Percentiles rank a stretch among this genome's conserved stretches.
Evolutionary conservation across 1,284 basidiomycete species (phyloP).

Genomic region (Ustilago shanxiensis): DNA sequence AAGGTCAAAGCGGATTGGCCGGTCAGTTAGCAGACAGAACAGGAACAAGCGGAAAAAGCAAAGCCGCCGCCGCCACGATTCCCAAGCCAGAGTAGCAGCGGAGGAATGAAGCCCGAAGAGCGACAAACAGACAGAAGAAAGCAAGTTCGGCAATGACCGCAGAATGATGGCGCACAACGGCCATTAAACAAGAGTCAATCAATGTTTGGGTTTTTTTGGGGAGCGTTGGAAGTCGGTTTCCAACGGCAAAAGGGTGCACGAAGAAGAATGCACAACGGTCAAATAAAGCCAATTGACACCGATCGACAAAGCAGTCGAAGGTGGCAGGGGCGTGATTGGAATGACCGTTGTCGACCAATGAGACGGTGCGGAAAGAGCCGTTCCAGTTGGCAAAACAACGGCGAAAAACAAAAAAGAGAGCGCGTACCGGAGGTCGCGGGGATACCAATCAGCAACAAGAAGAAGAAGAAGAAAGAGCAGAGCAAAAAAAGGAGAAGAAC

Average conservation of each 20-base stretch:
- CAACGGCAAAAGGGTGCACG: not conserved
- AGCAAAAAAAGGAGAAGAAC: too few species aligned
- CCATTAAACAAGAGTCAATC: not conserved
- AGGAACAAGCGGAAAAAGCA: constrained; percentile 4
- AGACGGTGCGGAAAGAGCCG: constrained; percentile 37
- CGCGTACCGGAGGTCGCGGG: constrained; percentile 41
- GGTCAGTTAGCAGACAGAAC: not conserved
- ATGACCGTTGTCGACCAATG: constrained; percentile 9
- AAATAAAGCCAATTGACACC: not conserved
- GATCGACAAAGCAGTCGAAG: too few species aligned
- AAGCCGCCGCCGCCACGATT: too few species aligned
- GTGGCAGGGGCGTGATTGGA: too few species aligned
- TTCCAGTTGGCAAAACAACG: not conserved
- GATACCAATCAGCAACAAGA: constrained; percentile 10
- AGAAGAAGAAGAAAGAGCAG: not conserved
- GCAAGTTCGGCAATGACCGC: too few species aligned
- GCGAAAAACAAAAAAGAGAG: constrained; percentile 4
- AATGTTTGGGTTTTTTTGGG: not conserved
- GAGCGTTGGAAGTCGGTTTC: not conserved
- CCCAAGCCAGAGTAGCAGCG: too few species aligned
- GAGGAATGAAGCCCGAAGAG: constrained; percentile 7
- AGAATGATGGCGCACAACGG: not conserved
- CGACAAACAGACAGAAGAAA: too few species aligned
- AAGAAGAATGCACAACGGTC: not conserved
- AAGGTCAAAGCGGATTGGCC: constrained; percentile 34